Conservation (phyloP, 2,329 filamentous ascomycete species). For the Chalaropsis thielavioides region DNA sequence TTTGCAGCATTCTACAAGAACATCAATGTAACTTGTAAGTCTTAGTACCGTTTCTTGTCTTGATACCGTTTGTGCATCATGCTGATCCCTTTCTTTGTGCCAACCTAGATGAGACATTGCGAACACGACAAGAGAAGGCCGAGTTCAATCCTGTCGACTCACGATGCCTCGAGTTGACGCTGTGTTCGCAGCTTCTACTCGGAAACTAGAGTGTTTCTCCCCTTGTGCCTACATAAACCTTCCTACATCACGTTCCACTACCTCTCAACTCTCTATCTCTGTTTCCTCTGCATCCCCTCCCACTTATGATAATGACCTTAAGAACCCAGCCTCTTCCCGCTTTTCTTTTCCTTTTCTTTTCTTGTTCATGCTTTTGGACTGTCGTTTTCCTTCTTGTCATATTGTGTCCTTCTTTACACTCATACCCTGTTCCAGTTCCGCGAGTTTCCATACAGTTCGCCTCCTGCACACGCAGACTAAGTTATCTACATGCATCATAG, state of each 20-base stretch:
- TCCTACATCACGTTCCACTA: neutral
- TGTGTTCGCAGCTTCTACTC: conserved; percentile 35
- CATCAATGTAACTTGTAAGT: conserved; percentile 44
- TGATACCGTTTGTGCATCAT: neutral
- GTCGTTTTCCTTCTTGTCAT: neutral
- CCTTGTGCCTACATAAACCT: neutral
- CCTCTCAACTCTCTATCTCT: neutral
- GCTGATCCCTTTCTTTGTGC: neutral
- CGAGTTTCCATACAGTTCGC: conserved; percentile 8
- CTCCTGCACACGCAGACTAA: neutral
- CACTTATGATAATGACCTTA: neutral
- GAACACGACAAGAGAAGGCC: conserved; percentile 35
- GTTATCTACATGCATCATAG: conserved; percentile 2
- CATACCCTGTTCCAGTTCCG: neutral
- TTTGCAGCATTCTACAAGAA: conserved; percentile 40
- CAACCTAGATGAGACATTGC: conserved; percentile 23
- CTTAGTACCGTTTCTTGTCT: neutral
- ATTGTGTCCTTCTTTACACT: neutral
- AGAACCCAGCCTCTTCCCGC: neutral
- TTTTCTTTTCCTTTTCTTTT: neutral
- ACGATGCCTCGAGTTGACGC: conserved; percentile 36
- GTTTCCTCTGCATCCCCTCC: neutral
- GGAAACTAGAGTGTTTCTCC: conserved; percentile 4
- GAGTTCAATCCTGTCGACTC: conserved; percentile 37
- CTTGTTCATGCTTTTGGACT: neutral